Conservation (phyloP, 2,329 filamentous ascomycete species). For the Nothophaeocryptopus gaeumannii region DNA sequence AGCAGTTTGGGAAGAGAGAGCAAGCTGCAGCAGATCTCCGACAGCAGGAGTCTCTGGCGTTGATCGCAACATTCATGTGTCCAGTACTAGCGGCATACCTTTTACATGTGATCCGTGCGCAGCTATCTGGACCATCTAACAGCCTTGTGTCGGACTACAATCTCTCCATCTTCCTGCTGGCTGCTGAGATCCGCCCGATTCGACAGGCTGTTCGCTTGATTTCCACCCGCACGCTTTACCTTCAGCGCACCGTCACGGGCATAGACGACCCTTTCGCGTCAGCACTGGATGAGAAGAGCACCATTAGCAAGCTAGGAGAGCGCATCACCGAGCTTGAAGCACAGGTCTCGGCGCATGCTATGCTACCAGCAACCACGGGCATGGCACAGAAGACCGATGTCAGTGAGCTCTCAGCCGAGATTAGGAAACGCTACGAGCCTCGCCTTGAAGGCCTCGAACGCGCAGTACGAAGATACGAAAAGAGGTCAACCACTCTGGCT, state of each 20-base stretch:
- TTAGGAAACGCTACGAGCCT: conserved; percentile 67
- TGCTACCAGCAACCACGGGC: conserved; percentile 25
- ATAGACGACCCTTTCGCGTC: conserved; percentile 25
- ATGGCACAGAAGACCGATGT: conserved; percentile 34
- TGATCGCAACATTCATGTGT: conserved; percentile 74
- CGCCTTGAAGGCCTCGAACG: conserved; percentile 86
- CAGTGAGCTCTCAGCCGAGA: conserved; percentile 43
- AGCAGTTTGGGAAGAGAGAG: conserved; percentile 21
- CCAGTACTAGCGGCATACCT: conserved; percentile 79
- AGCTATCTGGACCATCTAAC: conserved; percentile 79
- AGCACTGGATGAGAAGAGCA: conserved; percentile 33
- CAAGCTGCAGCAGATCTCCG: conserved; percentile 63
- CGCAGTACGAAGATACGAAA: conserved; percentile 87
- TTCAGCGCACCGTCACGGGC: conserved; percentile 67
- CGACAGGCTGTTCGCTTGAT: conserved; percentile 79
- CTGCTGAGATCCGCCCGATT: conserved; percentile 78
- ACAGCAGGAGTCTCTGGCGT: conserved; percentile 69
- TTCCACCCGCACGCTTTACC: conserved; percentile 72
- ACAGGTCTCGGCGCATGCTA: conserved; percentile 27
- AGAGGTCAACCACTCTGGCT: conserved; percentile 72
- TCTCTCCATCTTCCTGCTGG: conserved; percentile 82
- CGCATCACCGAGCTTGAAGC: conserved; percentile 34
- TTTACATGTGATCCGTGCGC: conserved; percentile 74
- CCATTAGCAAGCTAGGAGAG: conserved; percentile 29
- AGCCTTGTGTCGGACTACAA: conserved; percentile 91